Evolutionary conservation across 176 grass and related monocot genomes (phyloP).

Genomic region (bread wheat (Triticum aestivum)): IWGSC_CS_RefSeq_v2.1 NC_057796.1:489964689-489965188

Average conservation of each 20-base stretch:
- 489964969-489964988: rapidly evolving
- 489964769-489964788: no score
- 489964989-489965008: background rate
- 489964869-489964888: background rate
- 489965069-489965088: background rate
- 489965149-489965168: background rate
- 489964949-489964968: background rate
- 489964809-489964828: no score
- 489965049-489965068: background rate
- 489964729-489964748: no score
- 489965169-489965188: background rate
- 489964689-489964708: no score
- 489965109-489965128: background rate
- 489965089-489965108: background rate
- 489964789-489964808: no score
- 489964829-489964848: background rate
- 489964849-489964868: background rate
- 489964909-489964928: background rate
- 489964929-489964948: background rate
- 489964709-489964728: no score
- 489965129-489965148: background rate
- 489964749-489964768: no score
- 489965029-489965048: background rate
- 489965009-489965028: background rate
- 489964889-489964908: background rate